A percentile compares a stretch with the other conserved stretches of the same genome.
Conservation (phyloP, 1,139 yeast species). For the Pichia sp. region DNA sequence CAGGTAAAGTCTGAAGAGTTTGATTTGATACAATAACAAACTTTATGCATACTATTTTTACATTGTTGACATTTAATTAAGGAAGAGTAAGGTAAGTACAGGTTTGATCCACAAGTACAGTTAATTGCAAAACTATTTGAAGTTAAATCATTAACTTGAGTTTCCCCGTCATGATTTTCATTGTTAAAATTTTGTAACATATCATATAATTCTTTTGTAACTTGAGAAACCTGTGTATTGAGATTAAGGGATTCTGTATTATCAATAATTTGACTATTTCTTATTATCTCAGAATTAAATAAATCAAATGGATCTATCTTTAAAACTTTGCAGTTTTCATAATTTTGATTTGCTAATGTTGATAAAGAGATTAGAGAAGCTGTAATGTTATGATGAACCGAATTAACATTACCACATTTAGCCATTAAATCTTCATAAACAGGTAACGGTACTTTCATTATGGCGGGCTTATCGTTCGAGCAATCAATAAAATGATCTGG, state of each 20-base stretch:
- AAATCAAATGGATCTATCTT: constrained; percentile 22
- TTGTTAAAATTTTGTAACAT: constrained; percentile 6
- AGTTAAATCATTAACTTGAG: constrained; percentile 12
- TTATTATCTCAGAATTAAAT: background rate
- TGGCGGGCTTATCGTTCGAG: constrained; percentile 26
- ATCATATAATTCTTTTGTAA: constrained; percentile 21
- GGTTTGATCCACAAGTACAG: constrained; percentile 18
- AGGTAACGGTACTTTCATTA: constrained; percentile 17
- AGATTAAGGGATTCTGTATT: background rate
- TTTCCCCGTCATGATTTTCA: constrained; percentile 12
- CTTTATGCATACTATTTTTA: constrained; percentile 14
- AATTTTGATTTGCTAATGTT: background rate
- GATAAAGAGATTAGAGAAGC: constrained; percentile 20
- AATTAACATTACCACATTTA: constrained; percentile 20
- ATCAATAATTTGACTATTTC: background rate
- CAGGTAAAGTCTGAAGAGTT: constrained; percentile 12
- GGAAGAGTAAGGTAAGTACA: constrained; percentile 12
- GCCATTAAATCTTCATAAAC: constrained; percentile 14
- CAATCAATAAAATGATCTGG: constrained; percentile 45
- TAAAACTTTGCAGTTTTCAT: constrained; percentile 1
- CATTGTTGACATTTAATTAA: constrained; percentile 18
- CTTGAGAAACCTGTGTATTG: constrained; percentile 19
- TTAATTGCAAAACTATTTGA: background rate
- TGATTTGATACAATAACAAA: constrained; percentile 14
- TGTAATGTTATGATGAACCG: constrained; percentile 18